phyloP scores from a whole-genome alignment of 371 early-diverging fungal species.

The Sporodiniella umbellata region DNA sequence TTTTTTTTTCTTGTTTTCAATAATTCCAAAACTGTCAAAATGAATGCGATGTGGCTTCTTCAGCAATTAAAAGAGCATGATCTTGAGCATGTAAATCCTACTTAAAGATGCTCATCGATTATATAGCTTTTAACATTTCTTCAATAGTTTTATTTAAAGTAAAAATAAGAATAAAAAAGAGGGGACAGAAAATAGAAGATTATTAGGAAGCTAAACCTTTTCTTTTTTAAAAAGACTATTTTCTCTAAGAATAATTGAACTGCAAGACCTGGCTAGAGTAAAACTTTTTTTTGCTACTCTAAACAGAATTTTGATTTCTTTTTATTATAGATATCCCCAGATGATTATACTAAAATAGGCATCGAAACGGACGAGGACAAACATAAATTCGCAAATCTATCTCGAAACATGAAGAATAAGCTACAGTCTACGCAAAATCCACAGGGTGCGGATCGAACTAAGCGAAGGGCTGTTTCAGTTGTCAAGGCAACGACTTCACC shows the following conservation, averaged over 20 bases:
- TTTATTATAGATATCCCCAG: conserved; percentile 7
- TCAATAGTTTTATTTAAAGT: neutral
- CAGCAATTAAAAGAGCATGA: neutral
- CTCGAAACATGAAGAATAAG: neutral
- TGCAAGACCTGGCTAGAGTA: conserved; percentile 15
- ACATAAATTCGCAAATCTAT: conserved; percentile 1
- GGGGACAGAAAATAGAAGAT: neutral
- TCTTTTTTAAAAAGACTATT: conserved; percentile 6
- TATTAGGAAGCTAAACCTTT: too few relatives aligned
- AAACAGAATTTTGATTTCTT: too few relatives aligned
- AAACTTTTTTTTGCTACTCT: too few relatives aligned
- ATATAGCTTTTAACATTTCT: neutral
- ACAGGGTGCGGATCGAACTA: neutral
- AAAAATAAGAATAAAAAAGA: neutral
- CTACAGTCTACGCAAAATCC: neutral
- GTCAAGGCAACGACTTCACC: neutral
- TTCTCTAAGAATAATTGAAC: conserved; percentile 11
- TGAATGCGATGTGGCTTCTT: neutral
- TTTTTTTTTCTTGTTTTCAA: neutral
- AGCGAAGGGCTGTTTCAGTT: conserved; percentile 1
- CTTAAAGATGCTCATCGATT: neutral
- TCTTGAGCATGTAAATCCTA: neutral
- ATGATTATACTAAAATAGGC: conserved; percentile 18
- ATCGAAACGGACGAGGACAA: conserved; percentile 17
- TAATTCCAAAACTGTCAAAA: neutral